Base-by-base conservation (phyloP, 116 monocot genomes). In the Posidonia oceanica region DNA sequence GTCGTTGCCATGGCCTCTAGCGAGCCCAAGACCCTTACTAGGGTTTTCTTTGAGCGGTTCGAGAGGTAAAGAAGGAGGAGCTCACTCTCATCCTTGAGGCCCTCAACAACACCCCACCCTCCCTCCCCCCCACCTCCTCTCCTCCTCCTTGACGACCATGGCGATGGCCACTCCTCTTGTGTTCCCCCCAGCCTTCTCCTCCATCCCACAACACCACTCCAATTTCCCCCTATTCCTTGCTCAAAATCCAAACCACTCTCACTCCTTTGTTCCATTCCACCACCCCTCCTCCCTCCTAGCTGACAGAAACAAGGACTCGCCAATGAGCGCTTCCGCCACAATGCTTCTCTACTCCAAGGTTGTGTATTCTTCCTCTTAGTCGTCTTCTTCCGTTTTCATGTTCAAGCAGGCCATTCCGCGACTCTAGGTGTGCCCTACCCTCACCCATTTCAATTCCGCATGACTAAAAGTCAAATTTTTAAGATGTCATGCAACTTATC, bases 361-460 rank as follows among this genome's bases (percentile, higher is more conserved):
- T n/a, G 29, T 29, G 1, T 29, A 29, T 29, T 69, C 68, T 48
- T 66, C 52, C 51, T 73, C 61, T 40, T 44, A 36, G 55, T 54
- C n/a, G 16, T 52, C 56, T 56, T 40, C 69, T 4, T 74, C 81
- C 0, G 76, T 63, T 14, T 88, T 75, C 12, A 91, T 91, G 11
- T 94, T 94, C 71, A 91, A 90, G 78, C 91, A 88, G 79, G 94
- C 94, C 36, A 86, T 94, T 56, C 88, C 90, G 82, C 82, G 86
- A 2, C 91, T 94, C 54, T 91, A 94, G 85, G 90, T 94, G 17
- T 7, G 29, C 55, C 20, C 40, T 66, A 42, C 41, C 39, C 62
- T 21, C 4, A n/a, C 20, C 57, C 18, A n/a, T 57, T 62, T 23
- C 17, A 23, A 7, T 53, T 69, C 5, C 15, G 12, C 4, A 29